Evolutionary conservation across 257 asterid species (phyloP), one percentile per base, ranked within the genome.

Genomic region (Nicotiana noctiflora): DNA sequence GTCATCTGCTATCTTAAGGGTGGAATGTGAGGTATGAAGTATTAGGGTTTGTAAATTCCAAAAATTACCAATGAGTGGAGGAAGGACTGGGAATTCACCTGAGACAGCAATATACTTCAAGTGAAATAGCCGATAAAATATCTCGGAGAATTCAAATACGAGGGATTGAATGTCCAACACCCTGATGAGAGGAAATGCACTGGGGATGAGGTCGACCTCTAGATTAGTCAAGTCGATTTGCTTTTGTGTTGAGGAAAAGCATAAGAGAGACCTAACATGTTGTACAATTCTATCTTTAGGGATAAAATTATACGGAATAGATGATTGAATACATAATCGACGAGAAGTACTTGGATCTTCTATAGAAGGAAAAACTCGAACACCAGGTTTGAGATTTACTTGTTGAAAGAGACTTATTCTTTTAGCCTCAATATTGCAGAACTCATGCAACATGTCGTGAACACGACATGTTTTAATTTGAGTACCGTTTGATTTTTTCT

Each of bases 361-460:
- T 62, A 37, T 51, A 13, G n/a, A 29, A 34, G 8, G 40, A 34
- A 34, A 34, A 34, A 34, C 40, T 15, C 40, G 85, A 8, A 57
- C 85, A 77, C 2, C 59, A 46, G 13, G 46, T 46, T 1, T 76
- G 29, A 75, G 25, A 77, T 29, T 64, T 82, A 86, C 52, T 82
- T 87, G 88, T 23, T 80, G 86, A 68, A 81, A 87, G 6, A 89
- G 68, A 51, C 87, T 85, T 32, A 55, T 63, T 6, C 56, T 80
- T 63, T 34, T 70, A 75, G 88, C 89, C 56, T 86, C 67, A 2
- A 40, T 6, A 12, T 74, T 83, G 84, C 92, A 89, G 81, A 89
- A 87, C 5, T 46, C 82, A 6, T 83, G 86, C 27, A 89, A 74
- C 32, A 83, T 46, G 7, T 34, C 40, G 40, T 34, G 40, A 34